phyloP scores from a whole-genome alignment of 2,329 filamentous ascomycete genomes.

The Neocucurbitaria cava region DNA sequence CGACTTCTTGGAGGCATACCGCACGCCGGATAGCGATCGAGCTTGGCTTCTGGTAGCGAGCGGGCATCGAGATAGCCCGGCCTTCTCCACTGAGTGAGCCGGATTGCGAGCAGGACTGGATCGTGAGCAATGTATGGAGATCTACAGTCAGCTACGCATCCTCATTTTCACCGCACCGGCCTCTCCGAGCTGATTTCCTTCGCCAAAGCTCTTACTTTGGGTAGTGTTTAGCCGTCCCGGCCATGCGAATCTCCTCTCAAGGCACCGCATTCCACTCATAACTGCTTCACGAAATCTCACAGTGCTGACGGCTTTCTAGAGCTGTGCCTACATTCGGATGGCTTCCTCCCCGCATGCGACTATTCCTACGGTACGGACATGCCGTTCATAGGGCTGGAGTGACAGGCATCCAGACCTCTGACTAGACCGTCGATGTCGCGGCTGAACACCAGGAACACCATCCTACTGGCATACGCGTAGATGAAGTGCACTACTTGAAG shows the following conservation, averaged over 20 bases:
- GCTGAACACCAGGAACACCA: slow-evolving; percentile 3
- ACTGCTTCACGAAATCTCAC: neutral
- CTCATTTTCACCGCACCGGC: neutral
- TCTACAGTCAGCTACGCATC: neutral
- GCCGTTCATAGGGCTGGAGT: slow-evolving; percentile 4
- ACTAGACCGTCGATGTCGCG: neutral
- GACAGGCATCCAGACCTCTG: neutral
- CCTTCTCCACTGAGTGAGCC: neutral
- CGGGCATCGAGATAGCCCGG: neutral
- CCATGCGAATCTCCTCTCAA: neutral
- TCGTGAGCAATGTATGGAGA: neutral
- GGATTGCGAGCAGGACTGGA: neutral
- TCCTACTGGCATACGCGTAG: neutral
- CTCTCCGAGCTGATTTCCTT: neutral
- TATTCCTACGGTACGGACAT: neutral
- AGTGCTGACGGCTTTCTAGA: neutral
- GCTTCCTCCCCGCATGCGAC: neutral
- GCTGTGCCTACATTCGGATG: neutral
- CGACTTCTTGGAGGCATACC: neutral
- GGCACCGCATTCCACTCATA: neutral
- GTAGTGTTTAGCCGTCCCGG: neutral
- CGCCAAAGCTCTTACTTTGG: neutral
- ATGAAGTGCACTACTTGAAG: slow-evolving; percentile 1
- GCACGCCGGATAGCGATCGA: neutral
- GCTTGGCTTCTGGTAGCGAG: slow-evolving; percentile 8